Evolutionary conservation across 331 rosid species (phyloP).

Genomic region (Prunus yedoensis): DNA sequence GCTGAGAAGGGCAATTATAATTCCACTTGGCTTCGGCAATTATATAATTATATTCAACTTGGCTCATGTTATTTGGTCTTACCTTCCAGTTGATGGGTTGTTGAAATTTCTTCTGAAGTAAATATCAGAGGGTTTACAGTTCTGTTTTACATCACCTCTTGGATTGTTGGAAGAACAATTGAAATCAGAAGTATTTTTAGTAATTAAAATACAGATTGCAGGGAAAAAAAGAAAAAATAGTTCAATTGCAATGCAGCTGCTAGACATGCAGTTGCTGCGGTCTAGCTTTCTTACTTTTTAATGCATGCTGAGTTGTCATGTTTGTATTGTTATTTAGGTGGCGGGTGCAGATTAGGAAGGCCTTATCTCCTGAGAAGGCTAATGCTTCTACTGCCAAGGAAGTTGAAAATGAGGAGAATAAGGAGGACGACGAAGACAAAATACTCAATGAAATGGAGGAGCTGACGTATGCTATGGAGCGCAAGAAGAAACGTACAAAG

Average conservation of each 20-base stretch:
- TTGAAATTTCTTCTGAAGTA: not conserved
- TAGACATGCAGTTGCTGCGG: not conserved
- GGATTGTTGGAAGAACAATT: not conserved
- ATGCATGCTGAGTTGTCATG: not conserved
- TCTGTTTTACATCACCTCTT: not conserved
- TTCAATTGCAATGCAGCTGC: not conserved
- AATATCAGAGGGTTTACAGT: not conserved
- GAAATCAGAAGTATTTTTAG: not conserved
- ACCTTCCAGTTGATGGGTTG: not conserved
- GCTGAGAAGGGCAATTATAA: not conserved
- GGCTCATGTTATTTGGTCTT: not conserved
- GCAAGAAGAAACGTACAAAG: slow-evolving; percentile 75
- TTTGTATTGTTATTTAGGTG: slow-evolving; percentile 49
- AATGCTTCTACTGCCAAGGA: slow-evolving; percentile 29
- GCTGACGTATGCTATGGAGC: slow-evolving; percentile 68
- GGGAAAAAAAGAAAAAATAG: not conserved
- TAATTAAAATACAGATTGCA: not conserved
- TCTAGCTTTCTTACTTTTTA: not conserved
- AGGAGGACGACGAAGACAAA: slow-evolving; percentile 69
- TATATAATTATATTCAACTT: not conserved
- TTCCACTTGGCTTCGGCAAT: not conserved
- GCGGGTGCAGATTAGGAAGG: slow-evolving; percentile 76
- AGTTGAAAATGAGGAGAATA: slow-evolving; percentile 27
- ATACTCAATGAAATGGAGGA: slow-evolving; percentile 95
- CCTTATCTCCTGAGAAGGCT: slow-evolving; percentile 57